phyloP scores from a whole-genome alignment of 768 basidiomycete genomes.

The Vararia minispora region DNA sequence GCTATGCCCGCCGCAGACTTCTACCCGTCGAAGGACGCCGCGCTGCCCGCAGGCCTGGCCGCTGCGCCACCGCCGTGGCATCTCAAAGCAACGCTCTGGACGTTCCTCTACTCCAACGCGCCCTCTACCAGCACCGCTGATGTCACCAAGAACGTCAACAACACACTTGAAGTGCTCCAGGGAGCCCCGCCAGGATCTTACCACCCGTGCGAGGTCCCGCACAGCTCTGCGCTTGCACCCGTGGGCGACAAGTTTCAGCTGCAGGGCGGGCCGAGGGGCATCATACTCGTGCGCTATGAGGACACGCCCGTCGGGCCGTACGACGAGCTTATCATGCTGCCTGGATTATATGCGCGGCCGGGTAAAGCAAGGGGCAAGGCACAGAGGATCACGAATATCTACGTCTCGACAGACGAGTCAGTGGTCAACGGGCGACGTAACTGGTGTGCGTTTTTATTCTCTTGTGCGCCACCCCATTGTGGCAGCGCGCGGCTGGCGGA shows the following conservation, averaged over 20 bases:
- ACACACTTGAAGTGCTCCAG: slow-evolving; percentile 5
- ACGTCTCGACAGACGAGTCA: slow-evolving; percentile 4
- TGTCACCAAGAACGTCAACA: slow-evolving; percentile 7
- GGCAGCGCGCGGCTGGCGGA: too few species aligned
- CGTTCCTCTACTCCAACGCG: neutral
- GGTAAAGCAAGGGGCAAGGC: neutral
- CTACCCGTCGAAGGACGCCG: neutral
- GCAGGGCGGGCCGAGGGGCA: slow-evolving; percentile 1
- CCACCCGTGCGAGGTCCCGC: slow-evolving; percentile 5
- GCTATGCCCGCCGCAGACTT: too few species aligned
- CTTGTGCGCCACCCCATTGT: neutral
- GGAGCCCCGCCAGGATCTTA: slow-evolving; percentile 10
- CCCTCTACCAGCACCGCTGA: too few species aligned
- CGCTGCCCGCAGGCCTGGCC: neutral
- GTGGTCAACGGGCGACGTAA: slow-evolving; percentile 8
- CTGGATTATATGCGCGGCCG: slow-evolving; percentile 1
- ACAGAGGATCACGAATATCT: slow-evolving; percentile 8
- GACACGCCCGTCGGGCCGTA: slow-evolving; percentile 10
- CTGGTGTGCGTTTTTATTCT: slow-evolving; percentile 5
- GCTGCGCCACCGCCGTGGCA: slow-evolving; percentile 6
- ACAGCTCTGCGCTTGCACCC: slow-evolving; percentile 7
- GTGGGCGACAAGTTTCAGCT: slow-evolving; percentile 3
- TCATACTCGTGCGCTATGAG: slow-evolving; percentile 5
- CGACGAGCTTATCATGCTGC: slow-evolving; percentile 7
- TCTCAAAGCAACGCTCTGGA: slow-evolving; percentile 3